Conservation (phyloP, 2,329 filamentous ascomycete species). For the Colletotrichum sp. region DNA sequence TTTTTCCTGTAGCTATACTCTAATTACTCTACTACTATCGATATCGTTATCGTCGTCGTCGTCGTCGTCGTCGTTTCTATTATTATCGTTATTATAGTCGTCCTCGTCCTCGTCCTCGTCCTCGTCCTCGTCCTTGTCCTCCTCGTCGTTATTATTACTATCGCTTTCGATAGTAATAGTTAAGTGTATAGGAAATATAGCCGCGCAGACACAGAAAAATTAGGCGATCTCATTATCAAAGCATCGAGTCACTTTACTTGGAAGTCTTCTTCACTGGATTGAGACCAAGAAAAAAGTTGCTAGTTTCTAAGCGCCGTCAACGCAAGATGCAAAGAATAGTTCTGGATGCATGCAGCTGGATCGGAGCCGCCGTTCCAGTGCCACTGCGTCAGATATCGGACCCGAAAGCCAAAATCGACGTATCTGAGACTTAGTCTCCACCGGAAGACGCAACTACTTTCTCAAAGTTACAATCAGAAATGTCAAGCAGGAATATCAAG, state of each 20-base stretch:
- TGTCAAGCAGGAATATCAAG: accelerated
- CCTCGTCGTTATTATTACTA: too few species aligned
- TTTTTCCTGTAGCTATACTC: too few species aligned
- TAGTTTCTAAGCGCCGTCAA: background rate
- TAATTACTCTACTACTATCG: too few species aligned
- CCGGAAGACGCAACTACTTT: background rate
- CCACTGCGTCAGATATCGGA: background rate
- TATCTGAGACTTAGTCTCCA: background rate
- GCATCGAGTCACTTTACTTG: background rate
- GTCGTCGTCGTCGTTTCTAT: too few species aligned
- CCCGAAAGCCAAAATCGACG: background rate
- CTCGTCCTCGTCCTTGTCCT: too few species aligned
- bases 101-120: too few species aligned
- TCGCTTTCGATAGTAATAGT: too few species aligned
- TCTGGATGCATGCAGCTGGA: background rate
- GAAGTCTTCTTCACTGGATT: accelerated
- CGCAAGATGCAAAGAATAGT: background rate
- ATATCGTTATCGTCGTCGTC: too few species aligned
- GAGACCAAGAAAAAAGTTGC: background rate
- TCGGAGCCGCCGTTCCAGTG: background rate
- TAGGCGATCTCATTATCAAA: too few species aligned
- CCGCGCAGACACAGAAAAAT: too few species aligned
- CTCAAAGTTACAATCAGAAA: background rate
- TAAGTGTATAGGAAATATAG: too few species aligned
- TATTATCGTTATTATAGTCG: too few species aligned